phyloP scores from a whole-genome alignment of 2,329 filamentous ascomycete species.

The Penicillium sclerotiorum region DNA sequence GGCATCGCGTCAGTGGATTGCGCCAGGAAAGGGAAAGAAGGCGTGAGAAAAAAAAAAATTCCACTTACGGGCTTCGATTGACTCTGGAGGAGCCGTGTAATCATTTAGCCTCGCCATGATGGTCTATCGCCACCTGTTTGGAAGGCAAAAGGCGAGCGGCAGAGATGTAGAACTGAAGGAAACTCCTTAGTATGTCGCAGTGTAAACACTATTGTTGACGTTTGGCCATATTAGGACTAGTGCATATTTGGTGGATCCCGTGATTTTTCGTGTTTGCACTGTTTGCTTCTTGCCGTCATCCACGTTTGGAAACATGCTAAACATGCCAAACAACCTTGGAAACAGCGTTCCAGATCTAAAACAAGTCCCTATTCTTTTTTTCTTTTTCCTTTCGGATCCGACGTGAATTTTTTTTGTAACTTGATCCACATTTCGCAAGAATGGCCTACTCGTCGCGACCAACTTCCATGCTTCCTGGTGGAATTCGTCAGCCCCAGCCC shows the following conservation, averaged over 20 bases:
- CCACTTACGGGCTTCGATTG: slow-evolving; percentile 51
- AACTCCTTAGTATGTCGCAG: background rate
- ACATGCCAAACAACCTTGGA: background rate
- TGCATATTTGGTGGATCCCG: slow-evolving; percentile 9
- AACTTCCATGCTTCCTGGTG: slow-evolving; percentile 35
- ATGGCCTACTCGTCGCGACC: slow-evolving; percentile 44
- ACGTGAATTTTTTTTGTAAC: too few relatives aligned
- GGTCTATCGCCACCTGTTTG: slow-evolving; percentile 2
- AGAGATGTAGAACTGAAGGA: background rate
- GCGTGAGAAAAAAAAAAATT: too few relatives aligned
- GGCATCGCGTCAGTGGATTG: slow-evolving; percentile 12
- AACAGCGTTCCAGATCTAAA: background rate
- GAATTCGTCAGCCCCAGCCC: slow-evolving; percentile 45
- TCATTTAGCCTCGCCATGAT: slow-evolving; percentile 56
- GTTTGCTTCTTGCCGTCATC: background rate
- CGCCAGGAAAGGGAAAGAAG: too few relatives aligned
- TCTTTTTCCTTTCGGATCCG: background rate
- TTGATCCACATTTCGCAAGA: background rate
- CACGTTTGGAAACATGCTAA: background rate
- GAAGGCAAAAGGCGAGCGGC: background rate
- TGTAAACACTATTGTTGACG: slow-evolving; percentile 40
- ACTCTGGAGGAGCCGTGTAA: slow-evolving; percentile 46
- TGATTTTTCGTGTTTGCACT: slow-evolving; percentile 2
- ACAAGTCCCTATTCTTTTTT: too few relatives aligned
- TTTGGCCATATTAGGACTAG: slow-evolving; percentile 40